A percentile compares a stretch with the other conserved stretches of the same genome.
phyloP scores from a whole-genome alignment of 2,329 filamentous ascomycete species.

The Calycina marina region DNA sequence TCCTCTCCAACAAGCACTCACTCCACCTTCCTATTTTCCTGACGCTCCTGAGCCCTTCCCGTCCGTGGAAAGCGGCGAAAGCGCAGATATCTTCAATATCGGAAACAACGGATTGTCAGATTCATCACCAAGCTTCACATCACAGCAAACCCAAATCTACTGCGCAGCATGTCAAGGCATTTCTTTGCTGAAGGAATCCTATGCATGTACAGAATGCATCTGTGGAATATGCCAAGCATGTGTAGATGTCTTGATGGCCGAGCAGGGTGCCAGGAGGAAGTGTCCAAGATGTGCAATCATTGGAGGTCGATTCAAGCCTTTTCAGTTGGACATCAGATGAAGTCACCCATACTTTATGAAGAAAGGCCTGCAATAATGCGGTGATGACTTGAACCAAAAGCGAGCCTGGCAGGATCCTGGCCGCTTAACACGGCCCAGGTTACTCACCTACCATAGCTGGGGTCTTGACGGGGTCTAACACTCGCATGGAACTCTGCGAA shows the following conservation, averaged over 20 bases:
- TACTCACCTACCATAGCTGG: too few species aligned
- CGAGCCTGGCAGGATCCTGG: too few species aligned
- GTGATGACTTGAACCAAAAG: too few species aligned
- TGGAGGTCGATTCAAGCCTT: conserved; percentile 69
- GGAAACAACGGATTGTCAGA: conserved; percentile 47
- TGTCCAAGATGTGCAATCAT: conserved; percentile 70
- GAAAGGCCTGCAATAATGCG: too few species aligned
- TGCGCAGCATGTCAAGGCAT: conserved; percentile 76
- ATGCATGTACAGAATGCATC: conserved; percentile 92
- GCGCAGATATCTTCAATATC: conserved; percentile 60
- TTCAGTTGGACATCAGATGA: conserved; percentile 67
- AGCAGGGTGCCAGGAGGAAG: conserved; percentile 60
- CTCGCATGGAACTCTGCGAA: too few species aligned
- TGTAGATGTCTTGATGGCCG: conserved; percentile 64
- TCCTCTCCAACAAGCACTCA: conserved; percentile 78
- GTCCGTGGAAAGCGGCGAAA: conserved; percentile 68
- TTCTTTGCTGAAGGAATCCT: conserved; percentile 67
- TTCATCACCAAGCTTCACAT: conserved; percentile 60
- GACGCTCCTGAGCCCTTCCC: conserved; percentile 68
- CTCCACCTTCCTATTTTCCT: conserved; percentile 57
- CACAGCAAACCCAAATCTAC: conserved; percentile 75
- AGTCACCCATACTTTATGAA: too few species aligned
- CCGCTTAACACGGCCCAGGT: too few species aligned
- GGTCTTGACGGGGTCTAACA: too few species aligned
- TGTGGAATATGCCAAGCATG: conserved; percentile 83